These are phyloP conservation scores for Neocallimastix lanati DNA, from an alignment of 192 early-diverging fungal genomes.

Conservation along the genomic window DNA sequence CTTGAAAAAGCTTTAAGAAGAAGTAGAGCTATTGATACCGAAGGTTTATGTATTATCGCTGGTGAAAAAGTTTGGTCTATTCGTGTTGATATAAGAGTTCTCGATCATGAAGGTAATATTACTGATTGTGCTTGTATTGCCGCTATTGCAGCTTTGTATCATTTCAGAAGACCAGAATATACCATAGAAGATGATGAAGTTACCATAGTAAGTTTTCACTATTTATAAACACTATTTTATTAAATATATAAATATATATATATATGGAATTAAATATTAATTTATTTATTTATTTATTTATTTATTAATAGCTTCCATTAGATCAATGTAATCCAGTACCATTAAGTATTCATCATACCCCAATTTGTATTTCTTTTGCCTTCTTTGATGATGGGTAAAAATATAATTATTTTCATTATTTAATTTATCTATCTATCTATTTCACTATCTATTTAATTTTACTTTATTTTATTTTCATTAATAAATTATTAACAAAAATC, in stretches of 20 bases:
- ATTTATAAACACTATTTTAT: not conserved
- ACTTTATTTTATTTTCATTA: no score
- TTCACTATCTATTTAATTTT: no score
- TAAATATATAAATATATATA: not conserved
- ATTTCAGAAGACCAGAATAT: conserved; percentile 89
- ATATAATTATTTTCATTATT: no score
- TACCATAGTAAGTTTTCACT: conserved; percentile 45
- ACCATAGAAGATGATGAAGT: conserved; percentile 82
- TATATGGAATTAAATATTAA: not conserved
- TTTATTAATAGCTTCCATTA: conserved; percentile 58
- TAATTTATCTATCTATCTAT: no score
- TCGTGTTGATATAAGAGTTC: conserved; percentile 72
- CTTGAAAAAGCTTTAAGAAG: conserved; percentile 74
- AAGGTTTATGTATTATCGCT: conserved; percentile 88
- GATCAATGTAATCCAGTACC: conserved; percentile 85
- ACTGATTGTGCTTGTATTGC: conserved; percentile 82
- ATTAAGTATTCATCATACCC: conserved; percentile 85
- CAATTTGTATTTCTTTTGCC: conserved; percentile 79
- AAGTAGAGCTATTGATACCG: conserved; percentile 78
- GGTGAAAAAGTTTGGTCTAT: conserved; percentile 92
- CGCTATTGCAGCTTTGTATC: conserved; percentile 67
- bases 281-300: not conserved
- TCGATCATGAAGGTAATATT: conserved; percentile 90
- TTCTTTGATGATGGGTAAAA: conserved; percentile 69
- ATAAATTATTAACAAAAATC: no score